These are phyloP conservation scores for Populus davidiana DNA, from an alignment of 345 rosid genomes.

Conservation along the genomic window DNA sequence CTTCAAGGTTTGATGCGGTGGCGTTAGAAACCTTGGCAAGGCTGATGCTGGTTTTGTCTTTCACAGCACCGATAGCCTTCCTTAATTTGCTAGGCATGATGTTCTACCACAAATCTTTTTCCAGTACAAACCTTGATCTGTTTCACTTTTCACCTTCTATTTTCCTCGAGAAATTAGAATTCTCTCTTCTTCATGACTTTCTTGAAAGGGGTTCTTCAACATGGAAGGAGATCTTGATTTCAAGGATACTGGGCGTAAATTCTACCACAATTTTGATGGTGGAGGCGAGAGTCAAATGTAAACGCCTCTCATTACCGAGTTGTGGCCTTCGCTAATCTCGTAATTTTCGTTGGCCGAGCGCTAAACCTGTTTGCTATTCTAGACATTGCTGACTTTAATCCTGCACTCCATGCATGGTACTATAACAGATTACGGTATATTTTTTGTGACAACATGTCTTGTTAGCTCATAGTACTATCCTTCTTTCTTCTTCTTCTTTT, in stretches of 20 bases:
- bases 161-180: not conserved
- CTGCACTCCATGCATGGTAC: no score
- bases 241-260: not conserved
- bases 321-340: not conserved
- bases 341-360: not conserved
- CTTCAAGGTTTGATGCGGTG: constrained; percentile 56
- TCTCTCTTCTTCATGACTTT: not conserved
- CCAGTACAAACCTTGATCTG: not conserved
- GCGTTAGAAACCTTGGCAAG: constrained; percentile 68
- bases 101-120: no score
- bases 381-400: not conserved
- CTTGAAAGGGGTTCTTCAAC: not conserved
- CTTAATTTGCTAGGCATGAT: constrained; percentile 80
- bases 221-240: not conserved
- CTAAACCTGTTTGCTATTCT: not conserved
- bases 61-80: constrained; percentile 82
- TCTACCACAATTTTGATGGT: not conserved
- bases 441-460: no score
- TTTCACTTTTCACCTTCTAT: not conserved
- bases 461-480: no score
- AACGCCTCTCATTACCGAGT: constrained; percentile 1
- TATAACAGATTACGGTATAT: no score
- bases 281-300: no score
- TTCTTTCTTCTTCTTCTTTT: no score
- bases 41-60: constrained; percentile 88